These are phyloP conservation scores for Pachysandra terminalis DNA, from an alignment of 164 flowering plant genomes.

Conservation along the genomic window DNA sequence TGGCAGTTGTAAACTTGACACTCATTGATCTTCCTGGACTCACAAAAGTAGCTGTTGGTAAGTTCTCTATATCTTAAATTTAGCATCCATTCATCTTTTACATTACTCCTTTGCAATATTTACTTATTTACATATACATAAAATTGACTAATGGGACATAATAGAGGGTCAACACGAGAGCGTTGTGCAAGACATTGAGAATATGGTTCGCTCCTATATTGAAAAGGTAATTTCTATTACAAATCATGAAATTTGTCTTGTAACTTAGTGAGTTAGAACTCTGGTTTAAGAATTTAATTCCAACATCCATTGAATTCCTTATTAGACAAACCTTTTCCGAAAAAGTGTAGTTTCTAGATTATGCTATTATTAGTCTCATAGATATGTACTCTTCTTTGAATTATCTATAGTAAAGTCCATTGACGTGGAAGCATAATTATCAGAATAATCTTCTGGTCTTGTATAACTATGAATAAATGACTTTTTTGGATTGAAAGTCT, in stretches of 20 bases:
- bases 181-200: conserved; percentile 80
- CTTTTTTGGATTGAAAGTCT: too few relatives aligned
- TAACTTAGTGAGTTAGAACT: not conserved
- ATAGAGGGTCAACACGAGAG: conserved; percentile 75
- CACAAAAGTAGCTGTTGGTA: conserved; percentile 97
- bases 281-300: not conserved
- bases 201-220: conserved; percentile 81
- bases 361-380: not conserved
- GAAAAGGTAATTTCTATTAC: conserved; percentile 56
- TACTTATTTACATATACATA: not conserved
- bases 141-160: not conserved
- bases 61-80: conserved; percentile 13
- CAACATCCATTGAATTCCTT: not conserved
- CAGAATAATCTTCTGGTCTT: not conserved
- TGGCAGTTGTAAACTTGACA: conserved; percentile 91
- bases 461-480: too few relatives aligned
- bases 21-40: conserved; percentile 97
- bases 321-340: too few relatives aligned
- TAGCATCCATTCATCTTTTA: not conserved
- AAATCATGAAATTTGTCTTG: not conserved
- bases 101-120: not conserved
- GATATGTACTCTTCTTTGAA: not conserved
- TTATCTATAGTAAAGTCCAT: not conserved
- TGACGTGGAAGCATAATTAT: too few relatives aligned
- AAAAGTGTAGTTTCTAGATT: not conserved